phyloP scores from a whole-genome alignment of 176 grass and related monocot genomes.

The Thalia dealbata region DNA sequence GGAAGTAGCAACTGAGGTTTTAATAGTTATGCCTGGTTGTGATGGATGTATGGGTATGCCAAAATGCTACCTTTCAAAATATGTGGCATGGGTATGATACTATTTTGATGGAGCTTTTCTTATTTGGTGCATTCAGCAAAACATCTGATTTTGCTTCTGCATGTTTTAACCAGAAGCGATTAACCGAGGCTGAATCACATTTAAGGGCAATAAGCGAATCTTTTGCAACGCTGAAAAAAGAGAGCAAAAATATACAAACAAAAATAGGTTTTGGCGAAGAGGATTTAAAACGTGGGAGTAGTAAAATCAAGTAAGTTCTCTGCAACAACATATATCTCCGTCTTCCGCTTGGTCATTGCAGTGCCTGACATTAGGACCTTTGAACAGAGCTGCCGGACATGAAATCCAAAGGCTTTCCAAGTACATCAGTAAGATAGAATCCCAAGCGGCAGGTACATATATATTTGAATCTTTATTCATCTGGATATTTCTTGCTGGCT shows the following conservation, averaged over 20 bases:
- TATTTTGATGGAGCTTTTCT: neutral
- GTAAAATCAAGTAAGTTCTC: slow-evolving; percentile 53
- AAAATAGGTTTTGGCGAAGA: slow-evolving; percentile 72
- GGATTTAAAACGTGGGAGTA: slow-evolving; percentile 56
- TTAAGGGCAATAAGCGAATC: slow-evolving; percentile 60
- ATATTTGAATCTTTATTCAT: neutral
- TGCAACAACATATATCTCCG: neutral
- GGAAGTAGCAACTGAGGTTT: neutral
- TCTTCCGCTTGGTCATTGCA: neutral
- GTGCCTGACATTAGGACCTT: neutral
- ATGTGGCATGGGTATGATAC: too few species aligned
- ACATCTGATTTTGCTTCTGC: neutral
- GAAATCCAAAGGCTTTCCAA: slow-evolving; percentile 71
- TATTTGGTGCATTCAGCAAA: neutral
- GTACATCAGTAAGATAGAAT: slow-evolving; percentile 78
- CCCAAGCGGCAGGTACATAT: slow-evolving; percentile 68
- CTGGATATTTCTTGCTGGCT: neutral
- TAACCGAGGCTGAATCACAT: slow-evolving; percentile 65
- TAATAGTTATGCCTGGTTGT: too few species aligned
- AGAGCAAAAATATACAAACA: slow-evolving; percentile 58
- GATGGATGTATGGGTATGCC: too few species aligned
- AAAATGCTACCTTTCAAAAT: too few species aligned
- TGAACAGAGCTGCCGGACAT: slow-evolving; percentile 69
- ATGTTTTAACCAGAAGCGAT: slow-evolving; percentile 43
- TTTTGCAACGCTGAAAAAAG: slow-evolving; percentile 58